phyloP scores from a whole-genome alignment of 345 rosid species.

The Brassica cretica region DNA sequence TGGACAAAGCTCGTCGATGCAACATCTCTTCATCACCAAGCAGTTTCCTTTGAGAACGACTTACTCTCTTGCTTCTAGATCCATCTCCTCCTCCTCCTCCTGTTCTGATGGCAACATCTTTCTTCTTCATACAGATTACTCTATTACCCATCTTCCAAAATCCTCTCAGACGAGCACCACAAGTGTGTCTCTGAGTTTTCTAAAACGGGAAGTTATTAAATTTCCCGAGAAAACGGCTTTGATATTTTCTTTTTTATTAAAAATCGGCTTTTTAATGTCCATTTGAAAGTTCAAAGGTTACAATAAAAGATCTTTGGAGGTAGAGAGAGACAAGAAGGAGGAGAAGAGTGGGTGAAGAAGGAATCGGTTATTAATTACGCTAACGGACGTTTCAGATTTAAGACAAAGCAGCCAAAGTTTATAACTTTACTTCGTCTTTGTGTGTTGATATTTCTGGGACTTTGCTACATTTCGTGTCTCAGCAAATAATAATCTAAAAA shows the following conservation, averaged over 20 bases:
- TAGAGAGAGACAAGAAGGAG: background rate
- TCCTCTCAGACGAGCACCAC: background rate
- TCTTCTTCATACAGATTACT: slow-evolving; percentile 70
- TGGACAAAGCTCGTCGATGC: slow-evolving; percentile 84
- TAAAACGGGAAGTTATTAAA: background rate
- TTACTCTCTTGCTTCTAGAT: slow-evolving; percentile 78
- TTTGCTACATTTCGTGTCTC: background rate
- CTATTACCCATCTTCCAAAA: slow-evolving; percentile 68
- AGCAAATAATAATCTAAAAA: background rate
- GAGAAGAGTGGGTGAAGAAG: slow-evolving; percentile 4
- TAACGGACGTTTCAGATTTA: slow-evolving; percentile 29
- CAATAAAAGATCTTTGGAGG: background rate
- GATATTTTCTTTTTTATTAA: background rate
- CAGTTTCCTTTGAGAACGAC: slow-evolving; percentile 79
- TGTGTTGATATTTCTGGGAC: slow-evolving; percentile 16
- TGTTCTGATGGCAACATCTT: slow-evolving; percentile 43
- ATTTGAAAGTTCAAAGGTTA: slow-evolving; percentile 14
- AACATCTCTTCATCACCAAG: slow-evolving; percentile 77
- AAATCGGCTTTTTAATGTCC: slow-evolving; percentile 10
- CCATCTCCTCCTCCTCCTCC: slow-evolving; percentile 45
- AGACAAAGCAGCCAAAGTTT: slow-evolving; percentile 31
- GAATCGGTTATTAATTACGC: slow-evolving; percentile 18
- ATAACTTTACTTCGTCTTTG: slow-evolving; percentile 2
- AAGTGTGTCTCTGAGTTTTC: background rate
- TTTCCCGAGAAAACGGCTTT: slow-evolving; percentile 2